Conservation (phyloP, 2,329 filamentous ascomycete species). For the Trichophyton mentagrophytes region DNA sequence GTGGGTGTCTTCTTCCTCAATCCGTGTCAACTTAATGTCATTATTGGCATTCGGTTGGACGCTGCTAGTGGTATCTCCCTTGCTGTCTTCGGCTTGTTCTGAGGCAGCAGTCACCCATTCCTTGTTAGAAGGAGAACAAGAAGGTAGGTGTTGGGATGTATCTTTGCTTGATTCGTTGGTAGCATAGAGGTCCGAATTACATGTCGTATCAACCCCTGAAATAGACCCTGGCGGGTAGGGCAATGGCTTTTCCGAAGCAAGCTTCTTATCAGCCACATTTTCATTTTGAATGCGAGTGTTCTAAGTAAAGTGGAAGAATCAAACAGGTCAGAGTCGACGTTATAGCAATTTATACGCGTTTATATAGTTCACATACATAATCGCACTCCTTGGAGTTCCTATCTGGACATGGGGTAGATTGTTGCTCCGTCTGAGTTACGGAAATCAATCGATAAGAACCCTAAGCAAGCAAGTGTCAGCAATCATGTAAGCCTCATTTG, state of each 20-base stretch:
- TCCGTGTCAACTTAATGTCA: background rate
- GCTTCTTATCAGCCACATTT: slow-evolving; percentile 3
- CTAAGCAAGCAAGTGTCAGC: background rate
- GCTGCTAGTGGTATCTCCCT: background rate
- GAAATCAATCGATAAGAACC: slow-evolving; percentile 4
- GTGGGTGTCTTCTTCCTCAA: background rate
- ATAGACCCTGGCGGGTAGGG: slow-evolving; percentile 9
- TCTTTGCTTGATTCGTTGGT: slow-evolving; percentile 7
- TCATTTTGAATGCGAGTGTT: background rate
- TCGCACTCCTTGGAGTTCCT: background rate
- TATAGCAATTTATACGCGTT: background rate
- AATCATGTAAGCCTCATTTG: background rate
- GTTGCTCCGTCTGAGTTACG: background rate
- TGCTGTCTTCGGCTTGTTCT: background rate
- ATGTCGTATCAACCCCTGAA: background rate
- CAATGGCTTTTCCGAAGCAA: slow-evolving; percentile 13
- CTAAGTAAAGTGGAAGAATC: background rate
- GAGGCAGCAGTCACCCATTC: slow-evolving; percentile 10
- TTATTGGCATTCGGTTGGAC: background rate
- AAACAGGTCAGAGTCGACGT: background rate
- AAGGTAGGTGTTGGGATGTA: background rate
- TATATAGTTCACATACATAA: background rate
- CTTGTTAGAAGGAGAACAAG: slow-evolving; percentile 8
- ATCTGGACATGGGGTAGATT: background rate
- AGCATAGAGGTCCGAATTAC: background rate